Evolutionary conservation across 257 asterid genomes (phyloP), one percentile per base, ranked within the genome.

Genomic region (Gentiana dahurica): DNA sequence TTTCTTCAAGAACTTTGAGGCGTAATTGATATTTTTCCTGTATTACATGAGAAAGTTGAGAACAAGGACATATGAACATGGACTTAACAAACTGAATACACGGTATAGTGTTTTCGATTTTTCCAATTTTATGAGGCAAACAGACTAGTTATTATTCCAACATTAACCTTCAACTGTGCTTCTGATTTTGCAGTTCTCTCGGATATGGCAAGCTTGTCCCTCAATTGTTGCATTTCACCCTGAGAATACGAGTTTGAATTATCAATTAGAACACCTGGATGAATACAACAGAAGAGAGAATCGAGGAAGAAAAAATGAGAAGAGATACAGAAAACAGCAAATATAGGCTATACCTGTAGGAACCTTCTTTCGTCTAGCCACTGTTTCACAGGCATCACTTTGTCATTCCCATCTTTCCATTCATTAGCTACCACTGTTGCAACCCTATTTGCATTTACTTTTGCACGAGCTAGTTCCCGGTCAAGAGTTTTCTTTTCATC

Each of bases 351-450:
- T 71, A 91, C 98, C 94, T 85, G 98, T 71, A 87, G 65, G 71
- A 79, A 79, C 71, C 92, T 87, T 76, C 98, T 81, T 71, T 91
- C 98, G 63, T 91, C 98, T 39, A 90, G 84, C 98, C 98, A 90
- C 67, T 90, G 98, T 70, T 87, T 90, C 39, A 90, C 95, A 49
- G 98, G 98, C 98, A 87, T 87, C 70, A 91, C 96, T 79, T 87
- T 91, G 73, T 91, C 98, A 74, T 80, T 91, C 60, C 95, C 79
- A 70, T 91, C 98, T 75, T 91, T 91, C 98, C 98, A 91, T 65
- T 91, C 98, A 65, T 91, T 91, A 62, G 98, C 98, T 45, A 91
- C 98, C 67, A 91, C 98, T 33, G 93, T 83, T 38, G 98, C 98
- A 61, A 91, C 98, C 79, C 98, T 83, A 67, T 91, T 91, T 67